Evolutionary conservation across 805 yeast species (phyloP).

Genomic region (Metschnikowia lachancei): DNA sequence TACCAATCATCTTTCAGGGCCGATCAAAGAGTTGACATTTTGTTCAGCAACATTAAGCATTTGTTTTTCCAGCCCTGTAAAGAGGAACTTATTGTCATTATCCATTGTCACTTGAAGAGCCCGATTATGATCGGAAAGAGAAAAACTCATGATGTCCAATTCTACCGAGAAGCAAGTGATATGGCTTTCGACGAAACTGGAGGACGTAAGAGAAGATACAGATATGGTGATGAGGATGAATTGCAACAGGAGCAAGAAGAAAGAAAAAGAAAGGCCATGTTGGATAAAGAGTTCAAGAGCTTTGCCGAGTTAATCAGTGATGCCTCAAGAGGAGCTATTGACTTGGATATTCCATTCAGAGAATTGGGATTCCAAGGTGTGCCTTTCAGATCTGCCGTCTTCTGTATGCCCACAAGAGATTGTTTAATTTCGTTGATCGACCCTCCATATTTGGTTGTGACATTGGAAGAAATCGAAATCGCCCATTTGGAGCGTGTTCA

Average conservation of each 20-base stretch:
- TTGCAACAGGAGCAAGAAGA: constrained; percentile 98
- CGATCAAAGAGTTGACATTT: constrained; percentile 83
- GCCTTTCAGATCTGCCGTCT: constrained; percentile 89
- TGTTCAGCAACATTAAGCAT: constrained; percentile 89
- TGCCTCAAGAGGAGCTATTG: constrained; percentile 77
- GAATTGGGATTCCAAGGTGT: constrained; percentile 98
- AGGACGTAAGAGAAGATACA: constrained; percentile 77
- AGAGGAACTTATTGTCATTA: constrained; percentile 87
- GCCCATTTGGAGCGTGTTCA: constrained; percentile 97
- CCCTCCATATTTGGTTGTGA: constrained; percentile 90
- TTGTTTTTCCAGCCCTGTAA: constrained; percentile 94
- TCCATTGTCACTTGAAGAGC: constrained; percentile 87
- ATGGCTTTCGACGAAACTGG: constrained; percentile 97
- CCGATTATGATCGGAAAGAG: constrained; percentile 95
- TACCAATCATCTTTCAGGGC: constrained; percentile 82
- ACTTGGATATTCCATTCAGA: constrained; percentile 90
- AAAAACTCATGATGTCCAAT: constrained; percentile 92
- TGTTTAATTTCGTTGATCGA: constrained; percentile 92
- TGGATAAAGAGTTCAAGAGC: constrained; percentile 86
- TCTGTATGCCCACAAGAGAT: constrained; percentile 95
- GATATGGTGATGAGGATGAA: constrained; percentile 98
- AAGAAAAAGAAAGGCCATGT: constrained; percentile 82
- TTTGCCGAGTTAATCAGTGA: constrained; percentile 92
- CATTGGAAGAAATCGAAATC: constrained; percentile 86
- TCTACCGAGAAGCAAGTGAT: constrained; percentile 95